phyloP scores from a whole-genome alignment of 176 grass and related monocot species.

The Chrysopogon serrulatus region DNA sequence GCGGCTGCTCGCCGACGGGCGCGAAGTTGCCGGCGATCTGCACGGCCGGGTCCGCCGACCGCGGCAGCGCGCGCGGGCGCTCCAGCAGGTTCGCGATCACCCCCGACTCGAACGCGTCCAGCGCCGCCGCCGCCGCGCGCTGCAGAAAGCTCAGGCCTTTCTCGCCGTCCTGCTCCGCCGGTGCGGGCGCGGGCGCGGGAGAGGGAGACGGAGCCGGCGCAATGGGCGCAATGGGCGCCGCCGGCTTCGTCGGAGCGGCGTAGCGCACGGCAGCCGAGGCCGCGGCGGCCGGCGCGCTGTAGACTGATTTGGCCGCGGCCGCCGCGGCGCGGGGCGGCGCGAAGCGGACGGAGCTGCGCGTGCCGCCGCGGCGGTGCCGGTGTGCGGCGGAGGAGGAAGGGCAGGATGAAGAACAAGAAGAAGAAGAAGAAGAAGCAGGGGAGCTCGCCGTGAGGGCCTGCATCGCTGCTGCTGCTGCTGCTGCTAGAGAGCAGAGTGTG shows the following conservation, averaged over 20 bases:
- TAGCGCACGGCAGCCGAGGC: neutral
- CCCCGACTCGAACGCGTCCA: conserved; percentile 54
- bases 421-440: no score
- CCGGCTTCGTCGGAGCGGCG: neutral
- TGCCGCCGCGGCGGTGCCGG: neutral
- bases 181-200: neutral
- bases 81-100: conserved; percentile 60
- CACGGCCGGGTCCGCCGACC: conserved; percentile 53
- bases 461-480: neutral
- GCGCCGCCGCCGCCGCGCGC: conserved; percentile 42
- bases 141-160: conserved; percentile 36
- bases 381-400: neutral
- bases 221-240: neutral
- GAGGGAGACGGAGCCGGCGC: neutral
- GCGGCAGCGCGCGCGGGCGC: conserved; percentile 38
- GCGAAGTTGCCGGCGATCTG: conserved; percentile 87
- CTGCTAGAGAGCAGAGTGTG: neutral
- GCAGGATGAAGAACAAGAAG: neutral
- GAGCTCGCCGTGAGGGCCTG: neutral
- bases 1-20: conserved; percentile 52
- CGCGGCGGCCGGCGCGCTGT: neutral
- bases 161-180: no score
- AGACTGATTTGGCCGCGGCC: neutral
- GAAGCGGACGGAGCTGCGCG: neutral
- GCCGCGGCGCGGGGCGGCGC: neutral